Conservation (phyloP, 148 eudicot species). For the Rhododendron kiyosumense region DNA sequence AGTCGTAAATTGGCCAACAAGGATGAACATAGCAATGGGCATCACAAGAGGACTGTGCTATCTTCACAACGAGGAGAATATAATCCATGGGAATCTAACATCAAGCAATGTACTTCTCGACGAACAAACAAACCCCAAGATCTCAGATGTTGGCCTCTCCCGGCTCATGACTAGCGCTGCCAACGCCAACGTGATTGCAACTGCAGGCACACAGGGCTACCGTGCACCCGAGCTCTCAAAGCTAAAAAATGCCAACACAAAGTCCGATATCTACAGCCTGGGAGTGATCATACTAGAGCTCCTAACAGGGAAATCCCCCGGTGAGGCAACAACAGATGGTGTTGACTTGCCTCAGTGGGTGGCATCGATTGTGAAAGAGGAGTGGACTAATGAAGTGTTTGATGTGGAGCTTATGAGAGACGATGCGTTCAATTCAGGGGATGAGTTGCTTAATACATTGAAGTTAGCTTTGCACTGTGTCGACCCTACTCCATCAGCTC, state of each 20-base stretch:
- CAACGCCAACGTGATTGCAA: constrained; percentile 61
- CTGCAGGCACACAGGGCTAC: constrained; percentile 72
- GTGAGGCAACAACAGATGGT: constrained; percentile 32
- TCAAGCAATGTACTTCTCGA: constrained; percentile 70
- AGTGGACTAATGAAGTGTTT: constrained; percentile 53
- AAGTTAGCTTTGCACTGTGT: constrained; percentile 51
- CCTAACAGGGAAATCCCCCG: constrained; percentile 74
- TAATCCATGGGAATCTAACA: constrained; percentile 71
- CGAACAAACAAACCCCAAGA: constrained; percentile 52
- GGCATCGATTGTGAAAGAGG: constrained; percentile 44
- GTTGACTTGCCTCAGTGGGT: constrained; percentile 49
- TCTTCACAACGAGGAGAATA: constrained; percentile 59
- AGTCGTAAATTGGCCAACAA: constrained; percentile 65
- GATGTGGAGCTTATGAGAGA: constrained; percentile 43
- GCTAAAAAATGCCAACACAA: constrained; percentile 57
- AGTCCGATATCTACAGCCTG: constrained; percentile 79
- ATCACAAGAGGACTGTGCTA: constrained; percentile 61
- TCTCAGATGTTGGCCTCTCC: constrained; percentile 72
- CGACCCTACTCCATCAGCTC: constrained; percentile 37
- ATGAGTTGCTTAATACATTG: constrained; percentile 36
- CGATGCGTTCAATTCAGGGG: constrained; percentile 24
- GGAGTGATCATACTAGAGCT: constrained; percentile 82
- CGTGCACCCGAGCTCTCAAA: constrained; percentile 88
- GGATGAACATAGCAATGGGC: constrained; percentile 80
- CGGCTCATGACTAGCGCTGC: constrained; percentile 72